Base-by-base conservation (phyloP, 164 flowering plant species). In the Buxus sempervirens region DNA sequence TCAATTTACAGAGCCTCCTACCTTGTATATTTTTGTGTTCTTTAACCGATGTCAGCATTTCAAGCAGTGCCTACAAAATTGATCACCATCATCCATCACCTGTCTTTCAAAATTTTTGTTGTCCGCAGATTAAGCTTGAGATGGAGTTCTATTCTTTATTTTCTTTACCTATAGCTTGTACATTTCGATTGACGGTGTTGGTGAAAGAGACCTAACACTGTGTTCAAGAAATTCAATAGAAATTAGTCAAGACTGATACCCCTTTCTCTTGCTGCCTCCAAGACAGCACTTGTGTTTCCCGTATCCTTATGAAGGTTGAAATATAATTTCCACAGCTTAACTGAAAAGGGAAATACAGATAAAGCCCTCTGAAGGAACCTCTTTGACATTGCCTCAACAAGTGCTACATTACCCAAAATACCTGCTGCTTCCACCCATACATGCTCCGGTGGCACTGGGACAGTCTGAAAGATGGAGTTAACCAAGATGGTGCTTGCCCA, bases 401-500 rank as follows among this genome's bases (percentile, higher is more conserved):
- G 83, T 5, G 66, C 58, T 36, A 83, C 65, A 41, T 73, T 73
- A 32, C 75, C 62, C 76, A 90, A 76, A 61, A 86, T 61, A 21
- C 54, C 77, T 4, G 87, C 88, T 19, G 83, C 85, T 77, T 90
- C 90, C 12, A 82, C 81, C 96, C 97, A 93, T 41, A 75, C 70
- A 69, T 56, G 65, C 73, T 93, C 97, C 2, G 97, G 90, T 12
- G 92, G 85, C 9, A 84, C 72, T n/a, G 97, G 97, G 59, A 84
- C 65, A 57, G 88, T 83, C 76, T 73, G 81, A 63, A 70, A 82
- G 24, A 93, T 71, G 71, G 96, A 75, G 69, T 76, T 81, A 7
- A 88, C 82, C 79, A 93, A 66, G 32, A 79, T 67, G 16, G 87
- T 83, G 64, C 87, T 70, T 18, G 88, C 92, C 97, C 98, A 93